A percentile compares a stretch with the other conserved stretches of the same genome.
These are phyloP conservation scores for Globisporangium mamillatum DNA, from an alignment of 352 stramenopile species.

Conservation along the genomic window DNA sequence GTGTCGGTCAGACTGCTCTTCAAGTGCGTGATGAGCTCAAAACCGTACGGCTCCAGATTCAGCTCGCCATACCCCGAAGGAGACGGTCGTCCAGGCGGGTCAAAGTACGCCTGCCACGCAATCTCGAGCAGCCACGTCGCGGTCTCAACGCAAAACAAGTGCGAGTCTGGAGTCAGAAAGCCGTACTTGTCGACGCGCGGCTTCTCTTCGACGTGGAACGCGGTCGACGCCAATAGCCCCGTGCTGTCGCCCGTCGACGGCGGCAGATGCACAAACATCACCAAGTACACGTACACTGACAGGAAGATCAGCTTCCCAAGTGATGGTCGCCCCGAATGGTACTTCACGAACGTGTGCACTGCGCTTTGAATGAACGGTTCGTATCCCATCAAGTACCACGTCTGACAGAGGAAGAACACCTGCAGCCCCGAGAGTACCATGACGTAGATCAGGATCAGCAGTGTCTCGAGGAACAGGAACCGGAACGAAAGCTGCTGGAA, in stretches of 20 bases:
- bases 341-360: constrained; percentile 65
- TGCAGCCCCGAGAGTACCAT: constrained; percentile 64
- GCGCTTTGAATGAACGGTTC: constrained; percentile 64
- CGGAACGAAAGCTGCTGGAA: constrained; percentile 87
- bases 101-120: constrained; percentile 87
- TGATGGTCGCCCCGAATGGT: constrained; percentile 48
- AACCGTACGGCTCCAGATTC: constrained; percentile 64
- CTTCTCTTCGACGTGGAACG: constrained; percentile 69
- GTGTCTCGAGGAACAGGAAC: constrained; percentile 74
- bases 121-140: constrained; percentile 78
- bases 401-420: constrained; percentile 55
- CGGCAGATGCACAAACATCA: constrained; percentile 83
- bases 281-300: constrained; percentile 78
- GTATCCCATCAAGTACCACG: constrained; percentile 70
- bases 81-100: constrained; percentile 71
- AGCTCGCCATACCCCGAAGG: constrained; percentile 76
- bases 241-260: constrained; percentile 44
- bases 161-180: constrained; percentile 62
- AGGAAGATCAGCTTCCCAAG: constrained; percentile 76
- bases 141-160: constrained; percentile 87
- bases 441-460: constrained; percentile 76
- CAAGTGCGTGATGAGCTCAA: constrained; percentile 83
- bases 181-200: constrained; percentile 59
- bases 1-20: constrained; percentile 74
- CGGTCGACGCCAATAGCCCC: constrained; percentile 58